Evolutionary conservation across 2,329 filamentous ascomycete species (phyloP).

Genomic region (Ceratocystis ficicola): DNA sequence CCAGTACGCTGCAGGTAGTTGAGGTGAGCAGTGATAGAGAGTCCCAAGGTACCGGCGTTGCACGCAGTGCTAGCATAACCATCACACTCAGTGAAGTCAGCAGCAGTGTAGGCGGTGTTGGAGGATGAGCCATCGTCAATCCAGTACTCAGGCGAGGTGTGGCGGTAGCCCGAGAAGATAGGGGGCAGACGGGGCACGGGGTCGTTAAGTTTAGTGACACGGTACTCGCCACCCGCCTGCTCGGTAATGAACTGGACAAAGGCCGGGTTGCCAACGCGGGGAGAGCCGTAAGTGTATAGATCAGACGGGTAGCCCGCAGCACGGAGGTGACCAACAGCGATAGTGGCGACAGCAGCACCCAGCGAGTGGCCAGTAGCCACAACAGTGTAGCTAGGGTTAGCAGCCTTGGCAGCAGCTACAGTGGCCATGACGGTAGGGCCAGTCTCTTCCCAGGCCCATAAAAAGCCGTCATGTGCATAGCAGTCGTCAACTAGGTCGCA

Average conservation of each 20-base stretch:
- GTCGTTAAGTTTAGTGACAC: constrained; percentile 56
- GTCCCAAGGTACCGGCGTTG: constrained; percentile 38
- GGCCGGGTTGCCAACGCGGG: constrained; percentile 48
- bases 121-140: constrained; percentile 32
- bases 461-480: constrained; percentile 46
- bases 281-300: constrained; percentile 55
- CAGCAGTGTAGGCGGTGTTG: constrained; percentile 30
- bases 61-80: constrained; percentile 39
- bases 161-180: constrained; percentile 47
- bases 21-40: constrained; percentile 37
- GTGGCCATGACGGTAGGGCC: constrained; percentile 32
- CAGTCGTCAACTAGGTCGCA: constrained; percentile 36
- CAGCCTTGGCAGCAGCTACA: constrained; percentile 34
- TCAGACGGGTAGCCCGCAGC: constrained; percentile 33
- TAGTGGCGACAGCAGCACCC: constrained; percentile 50
- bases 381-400: constrained; percentile 42
- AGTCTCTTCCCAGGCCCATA: constrained; percentile 46
- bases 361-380: constrained; percentile 57
- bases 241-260: constrained; percentile 43
- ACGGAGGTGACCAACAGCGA: constrained; percentile 48
- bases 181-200: constrained; percentile 57
- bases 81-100: constrained; percentile 37
- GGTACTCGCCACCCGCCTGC: constrained; percentile 44
- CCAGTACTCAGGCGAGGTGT: constrained; percentile 61
- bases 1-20: constrained; percentile 38